Evolutionary conservation across 345 rosid genomes (phyloP), one percentile per base, ranked within the genome.

Genomic region (Punica granatum): DNA sequence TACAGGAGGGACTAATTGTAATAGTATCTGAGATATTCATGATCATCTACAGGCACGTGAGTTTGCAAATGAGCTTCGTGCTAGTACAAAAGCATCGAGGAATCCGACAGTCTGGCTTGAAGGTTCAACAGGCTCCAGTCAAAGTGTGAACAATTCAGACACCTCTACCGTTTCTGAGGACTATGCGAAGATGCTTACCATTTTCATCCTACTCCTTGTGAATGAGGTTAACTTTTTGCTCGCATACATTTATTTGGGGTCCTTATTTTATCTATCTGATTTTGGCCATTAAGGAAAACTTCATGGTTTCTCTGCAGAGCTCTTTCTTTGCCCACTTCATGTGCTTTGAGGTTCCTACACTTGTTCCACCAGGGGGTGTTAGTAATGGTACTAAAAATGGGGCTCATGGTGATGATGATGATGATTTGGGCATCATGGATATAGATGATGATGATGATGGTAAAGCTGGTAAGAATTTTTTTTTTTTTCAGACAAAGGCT

Each of bases 291-390:
- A 25, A 39, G 69, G 67, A 41, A 70, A 73, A 32, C 23, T 46
- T 28, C 66, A 32, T 78, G 76, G 65, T 69, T 79, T 76, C 72
- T 60, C 74, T 65, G 86, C 89, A 95, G 99, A 95, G 99, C 81
- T 92, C 98, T 54, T 95, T 95, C 77, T 95, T 95, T 78, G 99
- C 99, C 41, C 99, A 92, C 79, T 91, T 95, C 79, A 88, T 95
- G 99, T 95, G 99, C 89, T 95, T 92, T 73, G 97, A 95, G 80
- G 97, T 95, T 69, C 96, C 98, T 70, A 87, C 96, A 33, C 97
- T 95, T 78, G 92, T 81, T 74, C 97, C 98, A 37, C 93, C 88
- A 28, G 92, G 88, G 78, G 88, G 96, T 70, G 64, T 63, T 61
- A 82, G 80, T 60, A 88, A 79, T 86, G 96, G 85, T 71, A 82